Percentiles rank a stretch among this genome's conserved stretches.
Conservation (phyloP, 164 flowering plant genomes). For the Annona cherimola region DNA sequence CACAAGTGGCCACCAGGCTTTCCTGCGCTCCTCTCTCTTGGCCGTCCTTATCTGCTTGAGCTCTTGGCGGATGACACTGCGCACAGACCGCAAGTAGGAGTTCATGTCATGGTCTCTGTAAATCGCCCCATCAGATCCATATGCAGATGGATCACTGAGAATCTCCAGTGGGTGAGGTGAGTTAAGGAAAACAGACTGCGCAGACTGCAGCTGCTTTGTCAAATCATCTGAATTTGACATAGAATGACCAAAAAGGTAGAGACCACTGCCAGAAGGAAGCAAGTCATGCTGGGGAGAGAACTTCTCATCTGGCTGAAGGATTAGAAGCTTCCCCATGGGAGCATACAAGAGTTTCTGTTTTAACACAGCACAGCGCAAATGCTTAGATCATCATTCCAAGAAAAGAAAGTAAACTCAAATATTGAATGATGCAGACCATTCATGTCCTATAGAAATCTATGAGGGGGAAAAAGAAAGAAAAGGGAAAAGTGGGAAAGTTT, state of each 20-base stretch:
- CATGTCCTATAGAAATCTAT: too few species aligned
- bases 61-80: slow-evolving; percentile 66
- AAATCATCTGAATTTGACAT: slow-evolving; percentile 10
- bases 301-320: slow-evolving; percentile 85
- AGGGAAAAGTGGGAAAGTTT: too few species aligned
- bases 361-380: background rate
- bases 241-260: slow-evolving; percentile 31
- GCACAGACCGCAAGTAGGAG: slow-evolving; percentile 65
- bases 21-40: slow-evolving; percentile 50
- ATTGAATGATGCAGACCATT: too few species aligned
- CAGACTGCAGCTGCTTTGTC: slow-evolving; percentile 52
- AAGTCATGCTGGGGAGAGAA: slow-evolving; percentile 84
- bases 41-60: slow-evolving; percentile 54
- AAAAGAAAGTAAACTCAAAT: too few species aligned
- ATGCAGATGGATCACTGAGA: slow-evolving; percentile 76
- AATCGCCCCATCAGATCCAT: slow-evolving; percentile 84
- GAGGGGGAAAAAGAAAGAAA: too few species aligned
- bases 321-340: slow-evolving; percentile 89
- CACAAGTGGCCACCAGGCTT: slow-evolving; percentile 72
- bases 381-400: too few species aligned
- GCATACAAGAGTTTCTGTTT: slow-evolving; percentile 69
- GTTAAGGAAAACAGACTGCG: slow-evolving; percentile 60
- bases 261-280: slow-evolving; percentile 92
- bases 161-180: slow-evolving; percentile 96
- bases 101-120: slow-evolving; percentile 89